A percentile compares a stretch with the other conserved stretches of the same genome.
phyloP scores from a whole-genome alignment of 148 eudicot species.

The Fagopyrum homotropicum region DNA sequence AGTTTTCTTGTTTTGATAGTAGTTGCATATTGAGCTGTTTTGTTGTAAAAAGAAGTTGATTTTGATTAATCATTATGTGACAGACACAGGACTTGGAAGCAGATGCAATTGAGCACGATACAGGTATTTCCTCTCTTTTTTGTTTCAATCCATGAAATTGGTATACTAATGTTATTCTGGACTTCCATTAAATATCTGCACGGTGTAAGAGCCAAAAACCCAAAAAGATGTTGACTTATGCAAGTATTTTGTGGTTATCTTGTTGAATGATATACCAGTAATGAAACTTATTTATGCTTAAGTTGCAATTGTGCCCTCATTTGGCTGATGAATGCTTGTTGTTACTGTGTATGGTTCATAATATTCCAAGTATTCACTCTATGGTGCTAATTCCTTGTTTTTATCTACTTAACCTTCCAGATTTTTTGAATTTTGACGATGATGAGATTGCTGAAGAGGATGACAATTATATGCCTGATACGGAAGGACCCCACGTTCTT shows the following conservation, averaged over 20 bases:
- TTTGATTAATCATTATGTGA: neutral
- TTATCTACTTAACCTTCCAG: slow-evolving; percentile 26
- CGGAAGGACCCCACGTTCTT: slow-evolving; percentile 46
- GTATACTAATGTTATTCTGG: neutral
- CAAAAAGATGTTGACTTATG: too few species aligned
- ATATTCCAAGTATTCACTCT: too few species aligned
- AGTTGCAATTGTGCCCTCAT: too few species aligned
- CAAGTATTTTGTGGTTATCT: too few species aligned
- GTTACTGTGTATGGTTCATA: neutral
- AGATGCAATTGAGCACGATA: slow-evolving; percentile 52
- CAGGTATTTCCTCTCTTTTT: slow-evolving; percentile 46
- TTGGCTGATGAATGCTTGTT: neutral
- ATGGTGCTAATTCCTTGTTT: too few species aligned
- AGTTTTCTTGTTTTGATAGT: neutral
- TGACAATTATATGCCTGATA: slow-evolving; percentile 46
- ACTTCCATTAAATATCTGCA: too few species aligned
- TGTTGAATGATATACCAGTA: too few species aligned
- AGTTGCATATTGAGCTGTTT: too few species aligned
- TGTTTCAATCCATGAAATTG: neutral
- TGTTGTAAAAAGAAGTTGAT: neutral
- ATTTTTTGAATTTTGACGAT: slow-evolving; percentile 79
- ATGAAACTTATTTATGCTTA: too few species aligned
- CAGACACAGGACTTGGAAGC: slow-evolving; percentile 35
- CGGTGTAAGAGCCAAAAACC: too few species aligned
- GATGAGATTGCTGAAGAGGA: slow-evolving; percentile 57